phyloP scores from a whole-genome alignment of 108 stramenopile genomes.

The Aurantiochytrium sp. region DNA sequence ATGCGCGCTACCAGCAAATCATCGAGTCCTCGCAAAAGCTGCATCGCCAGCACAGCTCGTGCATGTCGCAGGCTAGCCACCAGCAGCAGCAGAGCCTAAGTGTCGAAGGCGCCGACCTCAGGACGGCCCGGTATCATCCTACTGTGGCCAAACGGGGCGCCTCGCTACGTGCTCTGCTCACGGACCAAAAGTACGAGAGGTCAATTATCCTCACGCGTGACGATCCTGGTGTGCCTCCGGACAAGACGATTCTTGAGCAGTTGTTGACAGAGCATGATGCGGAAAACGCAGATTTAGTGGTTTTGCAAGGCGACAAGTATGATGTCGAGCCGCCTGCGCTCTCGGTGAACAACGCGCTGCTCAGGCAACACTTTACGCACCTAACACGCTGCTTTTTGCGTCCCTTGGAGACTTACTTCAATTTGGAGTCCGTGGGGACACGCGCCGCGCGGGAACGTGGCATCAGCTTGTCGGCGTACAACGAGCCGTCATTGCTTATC shows the following conservation, averaged over 20 bases:
- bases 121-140: not conserved
- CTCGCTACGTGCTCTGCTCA: not conserved
- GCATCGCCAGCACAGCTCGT: not conserved
- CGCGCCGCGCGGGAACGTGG: not conserved
- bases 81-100: not conserved
- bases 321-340: not conserved
- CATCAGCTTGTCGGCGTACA: not conserved
- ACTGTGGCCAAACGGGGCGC: conserved; percentile 2
- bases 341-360: not conserved
- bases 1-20: not conserved
- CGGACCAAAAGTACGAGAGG: conserved; percentile 10
- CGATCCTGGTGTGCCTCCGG: not conserved
- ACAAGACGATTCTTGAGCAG: not conserved
- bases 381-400: not conserved
- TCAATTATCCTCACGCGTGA: conserved; percentile 5
- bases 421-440: not conserved
- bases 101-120: not conserved
- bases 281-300: not conserved
- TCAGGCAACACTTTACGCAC: not conserved
- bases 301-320: not conserved
- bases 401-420: not conserved
- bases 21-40: not conserved
- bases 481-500: not conserved
- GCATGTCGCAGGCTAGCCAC: not conserved
- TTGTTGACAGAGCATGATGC: conserved; percentile 7